Base-by-base conservation (phyloP, 192 early-diverging fungal species). In the Mortierella antarctica region DNA sequence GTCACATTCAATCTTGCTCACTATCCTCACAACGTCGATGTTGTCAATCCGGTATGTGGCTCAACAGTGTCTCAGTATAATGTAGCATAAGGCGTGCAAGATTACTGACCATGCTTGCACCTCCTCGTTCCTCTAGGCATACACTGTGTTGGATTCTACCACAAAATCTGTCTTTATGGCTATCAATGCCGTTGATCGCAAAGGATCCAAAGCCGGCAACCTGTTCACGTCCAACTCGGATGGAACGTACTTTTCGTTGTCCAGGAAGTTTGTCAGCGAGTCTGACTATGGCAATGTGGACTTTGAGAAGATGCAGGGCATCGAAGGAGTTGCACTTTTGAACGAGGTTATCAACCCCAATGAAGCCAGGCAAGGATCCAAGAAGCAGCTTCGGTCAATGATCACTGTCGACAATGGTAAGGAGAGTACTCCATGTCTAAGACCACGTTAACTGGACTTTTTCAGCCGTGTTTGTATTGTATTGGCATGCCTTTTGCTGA, bases 211-310 rank as follows among this genome's bases (percentile, higher is more conserved):
- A 74, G 93, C 85, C 73, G 98, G 98, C 42, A 92, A 85, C 10
- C 84, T 99, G n/a, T 95, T 96, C 76, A 90, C 91, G 20, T 98
- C 97, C 60, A 95, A 97, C 83, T 92, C 92, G 9, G 93, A 98
- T 60, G 97, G 96, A 58, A 92, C 91, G 0, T 96, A 88, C 68
- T 98, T 90, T 79, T 90, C 90, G 10, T 71, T 84, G 11, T 89
- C 93, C 1, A 86, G 95, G 39, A 85, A 88, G 52, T 72, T 92
- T 46, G 91, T 94, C 15, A 96, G 97, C 76, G 88, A 95, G 65
- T 90, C 90, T 46, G 85, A 88, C 21, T 57, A 56, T 18, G 93
- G 93, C n/a, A 86, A 91, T 54, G 96, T 98, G 1, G 97, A 99
- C 76, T 96, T 96, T 87, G 96, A 97, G 74, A 95, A 93, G 62